Evolutionary conservation across 2,329 filamentous ascomycete genomes (phyloP).

Genomic region (Helminthosporium solani): DNA sequence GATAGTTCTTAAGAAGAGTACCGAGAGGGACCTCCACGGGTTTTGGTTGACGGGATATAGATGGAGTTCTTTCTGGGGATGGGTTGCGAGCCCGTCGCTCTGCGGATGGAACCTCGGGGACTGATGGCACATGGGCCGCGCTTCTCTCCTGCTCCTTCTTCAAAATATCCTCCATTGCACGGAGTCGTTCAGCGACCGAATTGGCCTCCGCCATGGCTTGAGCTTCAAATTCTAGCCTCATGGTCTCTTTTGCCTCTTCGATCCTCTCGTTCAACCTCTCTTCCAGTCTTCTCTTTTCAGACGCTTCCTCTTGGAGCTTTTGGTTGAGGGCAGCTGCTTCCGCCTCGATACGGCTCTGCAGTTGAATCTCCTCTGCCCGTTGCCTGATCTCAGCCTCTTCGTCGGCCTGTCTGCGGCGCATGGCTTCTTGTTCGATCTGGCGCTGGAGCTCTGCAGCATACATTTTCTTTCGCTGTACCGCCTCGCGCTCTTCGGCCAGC

Average conservation of each 20-base stretch:
- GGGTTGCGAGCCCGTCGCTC: conserved; percentile 10
- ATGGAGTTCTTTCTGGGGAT: conserved; percentile 11
- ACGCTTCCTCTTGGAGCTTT: conserved; percentile 30
- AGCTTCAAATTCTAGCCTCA: conserved; percentile 34
- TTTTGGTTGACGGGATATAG: conserved; percentile 12
- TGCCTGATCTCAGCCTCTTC: conserved; percentile 29
- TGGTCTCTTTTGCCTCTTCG: conserved; percentile 35
- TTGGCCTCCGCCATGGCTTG: conserved; percentile 31
- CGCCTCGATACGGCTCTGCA: conserved; percentile 29
- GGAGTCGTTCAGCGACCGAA: conserved; percentile 31
- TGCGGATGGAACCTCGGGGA: conserved; percentile 2
- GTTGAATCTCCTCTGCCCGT: conserved; percentile 26
- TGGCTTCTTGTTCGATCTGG: conserved; percentile 35
- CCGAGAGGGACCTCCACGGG: conserved; percentile 52
- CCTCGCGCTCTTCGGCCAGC: conserved; percentile 45
- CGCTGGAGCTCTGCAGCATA: conserved; percentile 36
- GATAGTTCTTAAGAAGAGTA: conserved; percentile 55
- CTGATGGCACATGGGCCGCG: not conserved
- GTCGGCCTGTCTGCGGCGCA: conserved; percentile 27
- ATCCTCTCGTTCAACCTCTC: conserved; percentile 29
- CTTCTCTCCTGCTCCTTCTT: conserved; percentile 17
- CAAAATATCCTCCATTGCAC: conserved; percentile 29
- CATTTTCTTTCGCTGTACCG: conserved; percentile 28
- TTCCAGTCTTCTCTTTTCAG: conserved; percentile 30
- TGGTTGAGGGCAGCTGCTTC: conserved; percentile 26